These are phyloP conservation scores for Rhizopus microsporus DNA, from an alignment of 371 early-diverging fungal genomes.

Conservation along the genomic window DNA sequence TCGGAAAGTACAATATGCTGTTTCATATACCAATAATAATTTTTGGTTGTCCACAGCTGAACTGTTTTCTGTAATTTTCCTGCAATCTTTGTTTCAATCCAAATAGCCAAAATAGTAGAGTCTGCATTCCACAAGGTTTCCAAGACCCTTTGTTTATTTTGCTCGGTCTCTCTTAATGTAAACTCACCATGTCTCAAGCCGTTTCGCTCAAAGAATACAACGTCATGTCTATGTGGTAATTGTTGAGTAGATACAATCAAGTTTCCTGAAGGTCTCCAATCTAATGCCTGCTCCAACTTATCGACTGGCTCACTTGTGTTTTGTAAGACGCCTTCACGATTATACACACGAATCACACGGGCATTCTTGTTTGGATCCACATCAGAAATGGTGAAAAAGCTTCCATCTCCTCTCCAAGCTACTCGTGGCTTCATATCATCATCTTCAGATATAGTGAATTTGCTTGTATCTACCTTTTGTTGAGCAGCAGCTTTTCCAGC, in stretches of 20 bases:
- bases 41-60: constrained; percentile 90
- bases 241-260: constrained; percentile 85
- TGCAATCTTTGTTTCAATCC: constrained; percentile 50
- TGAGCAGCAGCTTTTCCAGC: constrained; percentile 82
- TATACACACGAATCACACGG: constrained; percentile 79
- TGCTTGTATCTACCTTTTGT: constrained; percentile 52
- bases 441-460: constrained; percentile 61
- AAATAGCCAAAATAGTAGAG: constrained; percentile 82
- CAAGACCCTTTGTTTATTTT: constrained; percentile 40
- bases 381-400: constrained; percentile 72
- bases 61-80: constrained; percentile 50
- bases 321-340: constrained; percentile 83
- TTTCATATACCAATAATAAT: constrained; percentile 96
- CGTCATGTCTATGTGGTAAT: constrained; percentile 80
- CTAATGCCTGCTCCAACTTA: constrained; percentile 77
- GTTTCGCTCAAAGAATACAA: constrained; percentile 94
- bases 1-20: constrained; percentile 63
- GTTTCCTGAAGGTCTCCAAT: constrained; percentile 91
- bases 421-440: constrained; percentile 80
- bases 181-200: constrained; percentile 96
- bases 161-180: constrained; percentile 58
- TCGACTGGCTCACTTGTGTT: constrained; percentile 82
- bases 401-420: constrained; percentile 93
- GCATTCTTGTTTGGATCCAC: constrained; percentile 58
- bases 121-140: constrained; percentile 88